Conservation (phyloP, 2,329 filamentous ascomycete species). For the Emergomyces orientalis region DNA sequence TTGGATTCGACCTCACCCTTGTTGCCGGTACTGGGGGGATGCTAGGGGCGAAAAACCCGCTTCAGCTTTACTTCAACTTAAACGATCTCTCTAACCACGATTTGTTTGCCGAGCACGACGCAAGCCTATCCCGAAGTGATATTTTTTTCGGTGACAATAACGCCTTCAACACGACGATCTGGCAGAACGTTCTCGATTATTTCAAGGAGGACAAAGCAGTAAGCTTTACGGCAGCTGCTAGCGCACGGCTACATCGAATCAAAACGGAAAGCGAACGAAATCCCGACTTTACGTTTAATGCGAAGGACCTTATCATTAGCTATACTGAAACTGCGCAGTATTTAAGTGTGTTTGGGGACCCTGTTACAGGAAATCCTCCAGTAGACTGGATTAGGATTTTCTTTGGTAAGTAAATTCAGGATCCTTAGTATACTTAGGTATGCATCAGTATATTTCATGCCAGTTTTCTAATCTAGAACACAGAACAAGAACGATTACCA, state of each 20-base stretch:
- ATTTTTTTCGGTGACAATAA: constrained; percentile 28
- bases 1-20: constrained; percentile 24
- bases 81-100: constrained; percentile 22
- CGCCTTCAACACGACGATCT: constrained; percentile 27
- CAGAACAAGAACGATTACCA: constrained; percentile 29
- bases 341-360: constrained; percentile 28
- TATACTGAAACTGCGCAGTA: constrained; percentile 34
- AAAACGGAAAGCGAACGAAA: constrained; percentile 20
- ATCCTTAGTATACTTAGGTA: neutral
- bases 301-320: constrained; percentile 25
- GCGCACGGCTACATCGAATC: constrained; percentile 26
- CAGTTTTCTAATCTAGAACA: constrained; percentile 1
- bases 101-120: constrained; percentile 32
- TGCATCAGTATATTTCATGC: neutral
- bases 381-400: constrained; percentile 27
- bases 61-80: constrained; percentile 19
- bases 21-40: constrained; percentile 20
- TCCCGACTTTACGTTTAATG: constrained; percentile 27
- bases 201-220: constrained; percentile 18
- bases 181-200: constrained; percentile 20
- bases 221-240: constrained; percentile 19
- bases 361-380: constrained; percentile 24
- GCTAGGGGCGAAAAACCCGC: constrained; percentile 15
- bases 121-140: constrained; percentile 26
- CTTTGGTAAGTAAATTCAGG: constrained; percentile 18